phyloP scores from a whole-genome alignment of 371 early-diverging fungal genomes.

The Mortierella sp. region DNA sequence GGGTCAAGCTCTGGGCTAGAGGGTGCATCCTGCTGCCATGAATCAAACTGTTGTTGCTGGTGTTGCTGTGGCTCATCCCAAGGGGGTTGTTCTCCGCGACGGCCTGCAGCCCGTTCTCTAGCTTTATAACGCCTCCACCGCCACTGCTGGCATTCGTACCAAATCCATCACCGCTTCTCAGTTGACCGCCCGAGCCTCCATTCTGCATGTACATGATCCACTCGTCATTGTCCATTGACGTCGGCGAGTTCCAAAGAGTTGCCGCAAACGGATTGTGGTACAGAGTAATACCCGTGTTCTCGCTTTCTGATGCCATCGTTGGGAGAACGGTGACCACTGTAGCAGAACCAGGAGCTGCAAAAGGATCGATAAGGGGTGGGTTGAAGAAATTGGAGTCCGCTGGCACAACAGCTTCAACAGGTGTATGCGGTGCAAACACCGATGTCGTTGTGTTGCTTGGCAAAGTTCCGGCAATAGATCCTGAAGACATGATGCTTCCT shows the following conservation, averaged over 20 bases:
- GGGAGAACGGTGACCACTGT: background rate
- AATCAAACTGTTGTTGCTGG: background rate
- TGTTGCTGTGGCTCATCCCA: constrained; percentile 17
- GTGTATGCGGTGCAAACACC: background rate
- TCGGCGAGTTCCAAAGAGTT: constrained; percentile 28
- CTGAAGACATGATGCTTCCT: background rate
- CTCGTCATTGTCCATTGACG: constrained; percentile 37
- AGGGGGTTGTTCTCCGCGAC: background rate
- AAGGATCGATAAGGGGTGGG: constrained; percentile 19
- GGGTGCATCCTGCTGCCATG: constrained; percentile 27
- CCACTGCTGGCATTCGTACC: background rate
- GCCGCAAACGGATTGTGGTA: constrained; percentile 37
- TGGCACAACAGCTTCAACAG: background rate
- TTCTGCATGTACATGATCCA: constrained; percentile 40
- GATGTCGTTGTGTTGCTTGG: constrained; percentile 6
- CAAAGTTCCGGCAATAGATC: background rate
- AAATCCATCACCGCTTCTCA: background rate
- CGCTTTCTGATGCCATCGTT: background rate
- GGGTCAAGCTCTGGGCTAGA: constrained; percentile 35
- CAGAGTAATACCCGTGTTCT: background rate
- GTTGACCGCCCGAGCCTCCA: background rate
- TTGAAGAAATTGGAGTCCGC: constrained; percentile 8
- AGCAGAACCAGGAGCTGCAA: constrained; percentile 26
- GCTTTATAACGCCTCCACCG: background rate
- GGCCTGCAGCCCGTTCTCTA: background rate